phyloP scores from a whole-genome alignment of 169 alveolate species.

The Theileria equi region DNA sequence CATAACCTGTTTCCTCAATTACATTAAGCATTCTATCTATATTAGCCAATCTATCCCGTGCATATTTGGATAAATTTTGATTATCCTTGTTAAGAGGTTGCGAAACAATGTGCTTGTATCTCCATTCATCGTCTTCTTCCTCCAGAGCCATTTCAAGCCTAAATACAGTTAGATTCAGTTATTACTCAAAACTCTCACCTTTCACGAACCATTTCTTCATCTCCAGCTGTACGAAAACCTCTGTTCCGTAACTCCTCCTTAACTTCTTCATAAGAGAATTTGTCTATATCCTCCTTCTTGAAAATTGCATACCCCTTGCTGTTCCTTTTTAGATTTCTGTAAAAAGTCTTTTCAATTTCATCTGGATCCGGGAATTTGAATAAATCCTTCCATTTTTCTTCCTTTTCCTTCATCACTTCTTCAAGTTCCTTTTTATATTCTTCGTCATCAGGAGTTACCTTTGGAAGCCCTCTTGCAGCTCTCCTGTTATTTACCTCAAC shows the following conservation, averaged over 20 bases:
- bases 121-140: slow-evolving; percentile 44
- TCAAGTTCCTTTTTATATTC: slow-evolving; percentile 1
- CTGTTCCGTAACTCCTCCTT: slow-evolving; percentile 53
- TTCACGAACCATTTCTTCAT: not conserved
- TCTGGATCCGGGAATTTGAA: slow-evolving; percentile 11
- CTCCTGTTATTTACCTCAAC: slow-evolving; percentile 5
- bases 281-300: slow-evolving; percentile 24
- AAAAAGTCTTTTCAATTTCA: slow-evolving; percentile 32
- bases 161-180: not conserved
- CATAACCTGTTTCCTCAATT: slow-evolving; percentile 1
- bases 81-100: slow-evolving; percentile 41
- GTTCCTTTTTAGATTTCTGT: slow-evolving; percentile 36
- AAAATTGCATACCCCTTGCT: slow-evolving; percentile 34
- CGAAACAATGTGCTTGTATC: slow-evolving; percentile 35
- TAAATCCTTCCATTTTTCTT: slow-evolving; percentile 1
- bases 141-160: slow-evolving; percentile 26
- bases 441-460: slow-evolving; percentile 25
- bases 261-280: slow-evolving; percentile 46
- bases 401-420: slow-evolving; percentile 2
- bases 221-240: slow-evolving; percentile 50
- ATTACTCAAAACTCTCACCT: not conserved
- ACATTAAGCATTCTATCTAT: slow-evolving; percentile 39
- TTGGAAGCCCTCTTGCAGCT: slow-evolving; percentile 28
- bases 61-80: slow-evolving; percentile 31
- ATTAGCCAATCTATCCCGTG: slow-evolving; percentile 30